Conservation (phyloP, 2,329 filamentous ascomycete species). For the Rhexocercosporidium sp. region DNA sequence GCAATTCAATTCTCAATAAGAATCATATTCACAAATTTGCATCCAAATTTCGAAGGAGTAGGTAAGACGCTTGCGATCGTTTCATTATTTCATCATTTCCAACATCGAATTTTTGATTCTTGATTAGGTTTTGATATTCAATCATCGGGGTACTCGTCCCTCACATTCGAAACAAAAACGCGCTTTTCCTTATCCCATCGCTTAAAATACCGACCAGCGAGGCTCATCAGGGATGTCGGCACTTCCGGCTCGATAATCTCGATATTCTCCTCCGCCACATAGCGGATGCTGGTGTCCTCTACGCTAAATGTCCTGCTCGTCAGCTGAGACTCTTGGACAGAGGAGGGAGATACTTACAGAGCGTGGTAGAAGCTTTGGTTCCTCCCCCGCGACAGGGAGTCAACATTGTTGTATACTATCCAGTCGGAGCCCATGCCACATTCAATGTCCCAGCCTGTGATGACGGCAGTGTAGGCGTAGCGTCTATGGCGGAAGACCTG, state of each 20-base stretch:
- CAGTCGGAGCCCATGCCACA: slow-evolving; percentile 62
- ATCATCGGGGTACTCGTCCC: slow-evolving; percentile 86
- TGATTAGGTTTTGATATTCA: slow-evolving; percentile 45
- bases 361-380: slow-evolving; percentile 83
- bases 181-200: slow-evolving; percentile 72
- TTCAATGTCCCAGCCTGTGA: slow-evolving; percentile 79
- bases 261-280: slow-evolving; percentile 84
- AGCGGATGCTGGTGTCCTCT: slow-evolving; percentile 70
- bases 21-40: too few species aligned
- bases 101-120: neutral
- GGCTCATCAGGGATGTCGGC: slow-evolving; percentile 63
- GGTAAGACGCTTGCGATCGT: too few species aligned
- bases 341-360: slow-evolving; percentile 64
- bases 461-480: slow-evolving; percentile 79
- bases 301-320: slow-evolving; percentile 53
- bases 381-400: slow-evolving; percentile 61
- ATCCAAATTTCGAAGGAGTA: too few species aligned
- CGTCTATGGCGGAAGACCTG: slow-evolving; percentile 84
- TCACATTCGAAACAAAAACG: slow-evolving; percentile 82
- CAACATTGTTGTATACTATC: slow-evolving; percentile 68
- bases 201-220: slow-evolving; percentile 88
- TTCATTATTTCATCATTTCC: neutral
- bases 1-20: neutral
- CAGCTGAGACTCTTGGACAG: slow-evolving; percentile 23
- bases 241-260: slow-evolving; percentile 60